A percentile compares a stretch with the other conserved stretches of the same genome.
Conservation (phyloP, 768 basidiomycete genomes). For the Trametes villosa region DNA sequence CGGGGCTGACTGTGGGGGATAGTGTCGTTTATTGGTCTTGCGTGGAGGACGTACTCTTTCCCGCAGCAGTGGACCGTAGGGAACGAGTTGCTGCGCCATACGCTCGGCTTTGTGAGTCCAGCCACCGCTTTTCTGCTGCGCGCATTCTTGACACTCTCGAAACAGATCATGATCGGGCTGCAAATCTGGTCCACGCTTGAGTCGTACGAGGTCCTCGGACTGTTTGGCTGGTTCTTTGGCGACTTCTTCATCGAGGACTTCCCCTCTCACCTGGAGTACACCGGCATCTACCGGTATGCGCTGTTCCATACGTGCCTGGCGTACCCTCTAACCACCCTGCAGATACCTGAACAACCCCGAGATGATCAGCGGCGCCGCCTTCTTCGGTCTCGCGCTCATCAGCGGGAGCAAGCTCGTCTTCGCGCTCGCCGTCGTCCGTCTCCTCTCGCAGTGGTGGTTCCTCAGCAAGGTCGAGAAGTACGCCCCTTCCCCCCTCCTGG, state of each 20-base stretch:
- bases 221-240: constrained; percentile 99
- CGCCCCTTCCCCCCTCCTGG: constrained; percentile 33
- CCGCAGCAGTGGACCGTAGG: constrained; percentile 89
- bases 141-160: too few relatives aligned
- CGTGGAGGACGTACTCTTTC: constrained; percentile 87
- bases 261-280: constrained; percentile 88
- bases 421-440: constrained; percentile 78
- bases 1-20: not conserved
- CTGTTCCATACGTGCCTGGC: not conserved
- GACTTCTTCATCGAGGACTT: constrained; percentile 97
- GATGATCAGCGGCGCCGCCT: constrained; percentile 92
- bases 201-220: constrained; percentile 90
- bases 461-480: constrained; percentile 89
- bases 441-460: constrained; percentile 97
- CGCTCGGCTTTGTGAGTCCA: constrained; percentile 76
- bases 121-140: too few relatives aligned
- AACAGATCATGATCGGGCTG: constrained; percentile 64
- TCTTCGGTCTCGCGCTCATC: constrained; percentile 91
- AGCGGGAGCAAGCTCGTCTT: constrained; percentile 94
- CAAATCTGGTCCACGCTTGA: constrained; percentile 92
- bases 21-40: constrained; percentile 88
- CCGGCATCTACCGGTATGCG: constrained; percentile 90
- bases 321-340: not conserved
- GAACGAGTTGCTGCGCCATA: constrained; percentile 85
- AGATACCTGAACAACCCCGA: constrained; percentile 96